Evolutionary conservation across 2,329 filamentous ascomycete species (phyloP).

Genomic region (Fusarium mexicanum): DNA sequence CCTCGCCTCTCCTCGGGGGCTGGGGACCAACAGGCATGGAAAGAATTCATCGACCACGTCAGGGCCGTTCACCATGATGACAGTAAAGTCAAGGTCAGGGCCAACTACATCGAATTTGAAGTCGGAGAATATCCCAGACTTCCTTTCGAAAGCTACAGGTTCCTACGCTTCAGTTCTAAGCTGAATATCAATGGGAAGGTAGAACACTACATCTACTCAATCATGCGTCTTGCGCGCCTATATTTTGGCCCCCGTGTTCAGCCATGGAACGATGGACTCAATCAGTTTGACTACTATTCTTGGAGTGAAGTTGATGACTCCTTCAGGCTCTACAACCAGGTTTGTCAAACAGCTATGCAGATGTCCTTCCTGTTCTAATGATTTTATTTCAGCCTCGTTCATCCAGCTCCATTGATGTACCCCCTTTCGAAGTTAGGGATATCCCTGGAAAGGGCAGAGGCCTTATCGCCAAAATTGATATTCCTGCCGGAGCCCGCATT

Average conservation of each 20-base stretch:
- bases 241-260: no score
- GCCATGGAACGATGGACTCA: no score
- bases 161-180: neutral
- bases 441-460: neutral
- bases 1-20: neutral
- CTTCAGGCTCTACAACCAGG: neutral
- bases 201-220: neutral
- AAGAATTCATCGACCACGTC: neutral
- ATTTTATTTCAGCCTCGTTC: neutral
- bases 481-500: neutral
- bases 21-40: neutral
- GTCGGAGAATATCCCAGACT: neutral
- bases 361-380: neutral
- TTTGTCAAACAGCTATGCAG: neutral
- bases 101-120: neutral
- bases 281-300: neutral
- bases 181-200: rapidly evolving
- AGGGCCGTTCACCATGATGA: rapidly evolving
- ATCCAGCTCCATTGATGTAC: rapidly evolving
- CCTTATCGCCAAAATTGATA: neutral
- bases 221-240: no score
- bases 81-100: neutral
- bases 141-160: neutral
- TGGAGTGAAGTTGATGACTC: neutral
- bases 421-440: neutral